Base-by-base conservation (phyloP, 179 eudicot species). In the Vitellaria paradoxa region DNA sequence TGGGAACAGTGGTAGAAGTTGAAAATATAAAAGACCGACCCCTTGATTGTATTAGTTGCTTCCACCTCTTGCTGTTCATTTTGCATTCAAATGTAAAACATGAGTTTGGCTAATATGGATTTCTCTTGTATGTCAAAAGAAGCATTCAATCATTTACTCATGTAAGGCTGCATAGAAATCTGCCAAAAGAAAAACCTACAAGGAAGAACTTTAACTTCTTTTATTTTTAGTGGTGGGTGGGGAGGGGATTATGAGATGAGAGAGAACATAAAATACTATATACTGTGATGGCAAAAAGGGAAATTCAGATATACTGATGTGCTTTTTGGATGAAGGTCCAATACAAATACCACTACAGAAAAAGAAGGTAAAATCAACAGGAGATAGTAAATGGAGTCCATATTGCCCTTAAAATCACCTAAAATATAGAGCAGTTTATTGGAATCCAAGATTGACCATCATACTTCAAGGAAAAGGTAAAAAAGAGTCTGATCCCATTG, bases 21-120 rank as follows among this genome's bases (percentile, higher is more conserved):
- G 99, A 95, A 85, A 91, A 95, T 89, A 95, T 95, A 72, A 95
- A 95, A 62, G 99, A 91, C 26, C 99, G 95, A 45, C 99, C 99
- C 74, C 97, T 88, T 12, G 98, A 95, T 88, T 91, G 92, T 81
- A 93, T 90, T 46, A 95, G 92, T 77, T 91, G 91, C 89, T 95
- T 95, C 98, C 97, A 93, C 78, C 81, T 85, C 86, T 90, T 90
- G 86, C 99, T 95, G 93, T 76, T 74, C 73, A 70, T 60, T 75
- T 71, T 63, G 78, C 73, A 75, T 14, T 68, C 45, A 81, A 42
- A 67, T 12, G 61, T 56, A 50, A 56, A 69, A 65, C n/a, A n/a
- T 80, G 23, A 75, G 62, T 24, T 68, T 9, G 45, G 37, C 15
- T 9, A 47, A 59, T 0, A 59, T 9, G 18, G 63, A 23, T 17